Conservation (phyloP, 2,329 filamentous ascomycete species). For the Phaeosphaeria sp. region DNA sequence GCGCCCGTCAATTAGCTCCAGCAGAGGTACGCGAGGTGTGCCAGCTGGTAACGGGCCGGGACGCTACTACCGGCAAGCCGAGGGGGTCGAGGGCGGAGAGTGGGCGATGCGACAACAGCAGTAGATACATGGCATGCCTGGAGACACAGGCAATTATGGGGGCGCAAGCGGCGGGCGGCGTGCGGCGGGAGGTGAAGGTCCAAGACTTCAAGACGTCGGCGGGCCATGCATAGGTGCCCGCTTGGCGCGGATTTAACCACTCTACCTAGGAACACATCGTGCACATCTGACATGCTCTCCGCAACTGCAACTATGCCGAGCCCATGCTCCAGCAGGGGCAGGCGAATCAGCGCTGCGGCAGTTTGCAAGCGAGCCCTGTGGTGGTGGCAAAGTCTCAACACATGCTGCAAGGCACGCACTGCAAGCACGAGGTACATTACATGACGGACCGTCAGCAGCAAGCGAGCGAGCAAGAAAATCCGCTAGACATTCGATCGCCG, state of each 20-base stretch:
- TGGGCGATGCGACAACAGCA: constrained; percentile 15
- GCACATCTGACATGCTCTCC: background rate
- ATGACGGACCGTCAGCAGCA: background rate
- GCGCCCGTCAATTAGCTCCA: constrained; percentile 4
- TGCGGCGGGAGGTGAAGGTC: background rate
- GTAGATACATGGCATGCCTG: constrained; percentile 24
- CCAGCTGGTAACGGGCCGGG: constrained; percentile 11
- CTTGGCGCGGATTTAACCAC: background rate
- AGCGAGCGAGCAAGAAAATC: constrained; percentile 1
- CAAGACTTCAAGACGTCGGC: background rate
- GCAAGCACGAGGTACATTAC: background rate
- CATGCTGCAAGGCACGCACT: constrained; percentile 2
- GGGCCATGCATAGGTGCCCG: constrained; percentile 4
- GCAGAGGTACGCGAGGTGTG: background rate
- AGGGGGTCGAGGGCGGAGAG: constrained; percentile 7
- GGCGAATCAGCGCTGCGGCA: constrained; percentile 4
- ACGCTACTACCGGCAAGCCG: constrained; percentile 16
- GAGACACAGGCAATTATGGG: constrained; percentile 10
- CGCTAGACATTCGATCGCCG: background rate
- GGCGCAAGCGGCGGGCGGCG: constrained; percentile 10
- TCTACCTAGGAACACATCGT: background rate
- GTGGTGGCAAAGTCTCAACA: constrained; percentile 5
- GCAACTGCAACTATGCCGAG: background rate
- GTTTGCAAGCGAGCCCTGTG: constrained; percentile 1
- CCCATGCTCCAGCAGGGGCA: background rate